These are phyloP conservation scores for Trichosanthes truncata DNA, from an alignment of 306 rosid species.

Conservation along the genomic window DNA sequence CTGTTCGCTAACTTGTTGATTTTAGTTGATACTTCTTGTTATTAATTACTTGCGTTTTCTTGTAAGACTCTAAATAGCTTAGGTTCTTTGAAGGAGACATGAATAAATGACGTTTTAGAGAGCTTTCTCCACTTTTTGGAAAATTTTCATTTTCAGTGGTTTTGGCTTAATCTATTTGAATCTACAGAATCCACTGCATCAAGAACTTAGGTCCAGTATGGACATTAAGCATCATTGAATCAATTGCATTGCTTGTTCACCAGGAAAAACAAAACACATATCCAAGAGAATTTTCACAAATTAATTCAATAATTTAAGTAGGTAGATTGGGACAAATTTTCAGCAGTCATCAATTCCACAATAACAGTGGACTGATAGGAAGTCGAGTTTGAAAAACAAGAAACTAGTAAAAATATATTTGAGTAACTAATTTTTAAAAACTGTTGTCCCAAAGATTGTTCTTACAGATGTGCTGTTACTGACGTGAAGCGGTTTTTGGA, in stretches of 20 bases:
- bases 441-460: background rate
- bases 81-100: background rate
- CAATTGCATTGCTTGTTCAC: background rate
- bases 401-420: background rate
- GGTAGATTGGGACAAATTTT: background rate
- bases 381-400: background rate
- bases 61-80: background rate
- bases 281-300: background rate
- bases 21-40: background rate
- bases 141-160: background rate
- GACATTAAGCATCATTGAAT: background rate
- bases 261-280: background rate
- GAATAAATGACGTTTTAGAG: background rate
- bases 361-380: background rate
- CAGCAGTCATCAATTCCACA: background rate
- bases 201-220: background rate
- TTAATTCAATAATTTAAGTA: background rate
- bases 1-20: background rate
- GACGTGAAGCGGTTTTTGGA: background rate
- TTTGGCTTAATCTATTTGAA: background rate
- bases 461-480: background rate
- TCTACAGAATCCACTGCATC: background rate
- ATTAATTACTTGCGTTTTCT: background rate
- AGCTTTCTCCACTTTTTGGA: background rate
- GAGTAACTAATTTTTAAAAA: background rate